Evolutionary conservation across 192 early-diverging fungal genomes (phyloP).

Genomic region (Allomyces javanicus): DNA sequence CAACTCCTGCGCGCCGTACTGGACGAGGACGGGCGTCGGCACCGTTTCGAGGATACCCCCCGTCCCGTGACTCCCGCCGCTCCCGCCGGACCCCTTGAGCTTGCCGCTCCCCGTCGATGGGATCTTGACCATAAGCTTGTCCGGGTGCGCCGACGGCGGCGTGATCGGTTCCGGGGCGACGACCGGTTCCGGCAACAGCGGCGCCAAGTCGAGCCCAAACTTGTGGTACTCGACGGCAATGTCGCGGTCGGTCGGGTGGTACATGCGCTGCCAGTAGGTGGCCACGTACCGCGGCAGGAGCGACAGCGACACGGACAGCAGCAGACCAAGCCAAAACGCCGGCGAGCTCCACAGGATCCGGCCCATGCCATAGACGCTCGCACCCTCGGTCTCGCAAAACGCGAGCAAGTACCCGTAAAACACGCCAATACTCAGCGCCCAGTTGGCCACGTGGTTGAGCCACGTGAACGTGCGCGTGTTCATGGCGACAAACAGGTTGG

Average conservation of each 20-base stretch:
- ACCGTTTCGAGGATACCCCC: too few relatives aligned
- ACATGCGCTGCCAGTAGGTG: slow-evolving; percentile 44
- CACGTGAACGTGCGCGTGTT: slow-evolving; percentile 76
- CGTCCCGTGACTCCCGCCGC: too few relatives aligned
- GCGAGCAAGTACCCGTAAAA: slow-evolving; percentile 44
- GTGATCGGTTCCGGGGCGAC: neutral
- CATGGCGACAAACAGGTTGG: slow-evolving; percentile 57
- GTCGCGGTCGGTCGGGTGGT: slow-evolving; percentile 42
- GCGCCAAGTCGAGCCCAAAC: slow-evolving; percentile 4
- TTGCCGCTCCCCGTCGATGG: neutral
- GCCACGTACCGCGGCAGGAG: slow-evolving; percentile 49
- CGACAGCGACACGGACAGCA: slow-evolving; percentile 44
- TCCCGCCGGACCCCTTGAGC: too few relatives aligned
- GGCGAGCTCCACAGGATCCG: slow-evolving; percentile 36
- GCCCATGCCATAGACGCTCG: slow-evolving; percentile 49
- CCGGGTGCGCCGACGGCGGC: neutral
- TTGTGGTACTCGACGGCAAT: slow-evolving; percentile 34
- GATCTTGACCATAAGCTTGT: neutral
- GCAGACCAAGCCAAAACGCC: slow-evolving; percentile 53
- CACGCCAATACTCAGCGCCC: slow-evolving; percentile 35
- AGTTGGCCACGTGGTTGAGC: slow-evolving; percentile 42
- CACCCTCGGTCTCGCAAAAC: slow-evolving; percentile 34
- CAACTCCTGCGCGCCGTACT: too few relatives aligned
- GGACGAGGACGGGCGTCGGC: too few relatives aligned
- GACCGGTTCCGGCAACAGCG: neutral